These are phyloP conservation scores for Candida broadrunensis DNA, from an alignment of 805 yeast genomes.

Conservation along the genomic window DNA sequence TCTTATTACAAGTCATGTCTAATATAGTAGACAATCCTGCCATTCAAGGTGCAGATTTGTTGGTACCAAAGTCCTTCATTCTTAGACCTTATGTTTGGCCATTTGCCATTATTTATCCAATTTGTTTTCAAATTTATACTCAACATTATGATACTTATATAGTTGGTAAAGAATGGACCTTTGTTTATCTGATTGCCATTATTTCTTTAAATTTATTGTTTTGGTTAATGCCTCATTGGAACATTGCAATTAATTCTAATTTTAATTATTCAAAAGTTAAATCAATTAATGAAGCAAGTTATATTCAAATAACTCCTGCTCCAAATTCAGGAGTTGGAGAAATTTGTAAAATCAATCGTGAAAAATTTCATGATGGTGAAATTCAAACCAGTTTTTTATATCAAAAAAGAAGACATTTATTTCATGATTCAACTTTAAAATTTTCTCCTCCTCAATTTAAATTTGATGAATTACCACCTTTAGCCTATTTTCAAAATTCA, in stretches of 20 bases:
- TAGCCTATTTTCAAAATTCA: conserved; percentile 53
- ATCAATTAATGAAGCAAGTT: conserved; percentile 60
- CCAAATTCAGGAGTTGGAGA: conserved; percentile 86
- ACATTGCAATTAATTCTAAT: conserved; percentile 59
- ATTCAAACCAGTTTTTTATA: conserved; percentile 71
- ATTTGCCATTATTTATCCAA: conserved; percentile 73
- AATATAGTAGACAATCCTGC: conserved; percentile 66
- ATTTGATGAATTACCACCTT: conserved; percentile 56
- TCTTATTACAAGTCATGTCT: conserved; percentile 33
- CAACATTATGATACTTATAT: conserved; percentile 76
- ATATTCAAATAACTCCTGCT: conserved; percentile 74
- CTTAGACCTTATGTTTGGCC: conserved; percentile 82
- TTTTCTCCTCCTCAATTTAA: conserved; percentile 84
- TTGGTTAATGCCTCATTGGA: conserved; percentile 95
- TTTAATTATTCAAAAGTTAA: conserved; percentile 65
- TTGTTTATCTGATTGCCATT: conserved; percentile 75
- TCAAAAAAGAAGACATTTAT: conserved; percentile 89
- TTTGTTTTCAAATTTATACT: conserved; percentile 61
- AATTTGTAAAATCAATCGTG: conserved; percentile 62
- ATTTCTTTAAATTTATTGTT: conserved; percentile 71
- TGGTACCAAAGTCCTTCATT: conserved; percentile 61
- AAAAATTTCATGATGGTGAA: conserved; percentile 52
- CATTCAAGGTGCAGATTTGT: conserved; percentile 67
- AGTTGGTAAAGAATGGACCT: conserved; percentile 94
- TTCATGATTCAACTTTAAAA: conserved; percentile 46